Percentiles rank a stretch among this genome's conserved stretches.
Conservation (phyloP, 1,284 basidiomycete species). For the Rhodotorula sp. region DNA sequence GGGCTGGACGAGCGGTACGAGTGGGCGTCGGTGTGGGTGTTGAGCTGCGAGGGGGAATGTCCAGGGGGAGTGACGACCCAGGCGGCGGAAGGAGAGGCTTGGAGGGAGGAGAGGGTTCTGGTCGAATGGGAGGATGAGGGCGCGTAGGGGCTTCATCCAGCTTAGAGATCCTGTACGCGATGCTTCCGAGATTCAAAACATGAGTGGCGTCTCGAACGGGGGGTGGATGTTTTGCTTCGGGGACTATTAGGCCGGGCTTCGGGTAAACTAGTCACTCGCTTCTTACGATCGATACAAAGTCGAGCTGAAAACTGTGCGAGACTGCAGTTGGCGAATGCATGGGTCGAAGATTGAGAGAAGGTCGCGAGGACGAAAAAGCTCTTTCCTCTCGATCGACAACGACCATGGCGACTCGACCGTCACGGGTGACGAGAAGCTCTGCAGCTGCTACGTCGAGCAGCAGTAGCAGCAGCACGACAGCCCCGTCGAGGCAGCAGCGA, state of each 20-base stretch:
- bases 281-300: too few species aligned
- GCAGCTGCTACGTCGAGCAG: background rate
- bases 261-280: too few species aligned
- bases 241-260: too few species aligned
- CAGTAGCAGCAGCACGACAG: background rate
- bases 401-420: constrained; percentile 15
- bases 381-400: background rate
- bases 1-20: constrained; percentile 61
- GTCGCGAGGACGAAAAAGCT: background rate
- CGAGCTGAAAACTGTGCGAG: too few species aligned
- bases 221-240: too few species aligned
- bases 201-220: too few species aligned
- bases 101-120: constrained; percentile 70
- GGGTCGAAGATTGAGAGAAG: too few species aligned
- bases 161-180: too few species aligned
- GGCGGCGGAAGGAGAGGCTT: constrained; percentile 53
- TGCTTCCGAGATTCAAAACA: too few species aligned
- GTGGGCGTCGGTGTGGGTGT: constrained; percentile 65
- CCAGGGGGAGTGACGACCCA: constrained; percentile 46
- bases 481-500: background rate
- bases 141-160: background rate
- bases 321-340: too few species aligned
- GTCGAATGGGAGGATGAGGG: constrained; percentile 63
- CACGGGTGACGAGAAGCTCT: constrained; percentile 24
- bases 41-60: constrained; percentile 73